phyloP scores from a whole-genome alignment of 129 eudicot species.

The Glebionis coronaria region DNA sequence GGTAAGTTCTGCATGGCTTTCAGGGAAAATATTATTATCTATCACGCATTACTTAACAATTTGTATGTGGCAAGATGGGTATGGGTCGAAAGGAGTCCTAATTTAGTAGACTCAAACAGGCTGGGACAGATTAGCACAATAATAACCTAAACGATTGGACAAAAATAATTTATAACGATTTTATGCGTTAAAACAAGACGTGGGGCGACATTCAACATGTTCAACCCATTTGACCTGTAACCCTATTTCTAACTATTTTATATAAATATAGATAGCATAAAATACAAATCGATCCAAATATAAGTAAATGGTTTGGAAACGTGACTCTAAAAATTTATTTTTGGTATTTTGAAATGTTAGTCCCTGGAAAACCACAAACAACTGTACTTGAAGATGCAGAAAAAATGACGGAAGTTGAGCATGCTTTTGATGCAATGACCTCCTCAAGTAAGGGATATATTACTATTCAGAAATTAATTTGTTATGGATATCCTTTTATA shows the following conservation, averaged over 20 bases:
- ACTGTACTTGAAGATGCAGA: constrained; percentile 41
- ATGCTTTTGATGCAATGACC: constrained; percentile 6
- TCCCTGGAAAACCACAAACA: constrained; percentile 67
- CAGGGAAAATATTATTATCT: not conserved
- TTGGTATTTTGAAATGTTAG: constrained; percentile 30
- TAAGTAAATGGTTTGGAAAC: not conserved
- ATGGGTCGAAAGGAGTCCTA: no score
- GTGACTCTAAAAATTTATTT: not conserved
- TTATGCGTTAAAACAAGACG: not conserved
- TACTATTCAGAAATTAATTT: not conserved
- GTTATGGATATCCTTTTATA: not conserved
- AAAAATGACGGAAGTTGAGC: constrained; percentile 14
- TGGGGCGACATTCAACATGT: not conserved
- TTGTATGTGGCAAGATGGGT: not conserved
- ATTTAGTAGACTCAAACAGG: no score
- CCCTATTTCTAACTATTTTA: no score
- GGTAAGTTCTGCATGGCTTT: constrained; percentile 28
- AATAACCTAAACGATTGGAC: no score
- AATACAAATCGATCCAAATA: not conserved
- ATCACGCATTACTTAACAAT: not conserved
- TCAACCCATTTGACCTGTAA: not conserved
- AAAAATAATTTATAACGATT: not conserved
- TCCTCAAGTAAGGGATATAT: constrained; percentile 31
- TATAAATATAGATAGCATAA: not conserved
- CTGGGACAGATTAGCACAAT: not conserved